Evolutionary conservation across 2,329 filamentous ascomycete genomes (phyloP).

Genomic region (Ophiognomonia clavigignenti-juglandacearum): DNA sequence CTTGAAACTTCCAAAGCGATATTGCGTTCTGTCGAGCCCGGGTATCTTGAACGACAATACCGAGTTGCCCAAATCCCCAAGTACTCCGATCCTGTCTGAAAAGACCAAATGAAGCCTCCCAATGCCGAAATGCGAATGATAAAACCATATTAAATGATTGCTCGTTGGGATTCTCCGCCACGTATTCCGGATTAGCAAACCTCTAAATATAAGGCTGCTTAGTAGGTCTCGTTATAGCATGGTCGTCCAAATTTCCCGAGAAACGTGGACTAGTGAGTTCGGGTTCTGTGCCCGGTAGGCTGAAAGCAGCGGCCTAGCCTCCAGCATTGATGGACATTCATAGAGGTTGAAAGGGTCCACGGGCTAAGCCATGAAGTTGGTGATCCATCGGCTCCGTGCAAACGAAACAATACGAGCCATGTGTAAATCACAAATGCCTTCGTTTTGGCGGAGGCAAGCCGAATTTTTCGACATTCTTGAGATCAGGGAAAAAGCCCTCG

Average conservation of each 20-base stretch:
- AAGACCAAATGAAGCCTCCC: neutral
- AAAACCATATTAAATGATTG: neutral
- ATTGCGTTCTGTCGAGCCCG: neutral
- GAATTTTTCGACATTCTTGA: neutral
- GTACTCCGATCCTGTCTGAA: neutral
- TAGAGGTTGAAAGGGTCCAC: neutral
- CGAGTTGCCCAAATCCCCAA: neutral
- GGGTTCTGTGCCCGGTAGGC: too few species aligned
- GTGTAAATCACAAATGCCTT: neutral
- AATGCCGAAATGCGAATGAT: neutral
- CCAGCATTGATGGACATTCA: too few species aligned
- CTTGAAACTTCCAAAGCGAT: neutral
- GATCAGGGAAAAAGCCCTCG: conserved; percentile 16
- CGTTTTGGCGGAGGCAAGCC: conserved; percentile 2
- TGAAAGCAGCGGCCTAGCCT: too few species aligned
- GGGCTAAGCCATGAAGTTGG: neutral
- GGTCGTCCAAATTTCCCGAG: too few species aligned
- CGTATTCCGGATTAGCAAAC: too few species aligned
- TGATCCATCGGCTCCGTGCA: neutral
- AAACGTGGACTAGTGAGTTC: too few species aligned
- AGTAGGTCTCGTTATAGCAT: too few species aligned
- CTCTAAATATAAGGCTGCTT: too few species aligned
- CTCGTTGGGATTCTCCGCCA: too few species aligned
- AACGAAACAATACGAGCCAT: neutral
- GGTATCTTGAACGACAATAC: conserved; percentile 4